phyloP scores from a whole-genome alignment of 495 filamentous ascomycete genomes.

The Talaromyces thailandensis region DNA sequence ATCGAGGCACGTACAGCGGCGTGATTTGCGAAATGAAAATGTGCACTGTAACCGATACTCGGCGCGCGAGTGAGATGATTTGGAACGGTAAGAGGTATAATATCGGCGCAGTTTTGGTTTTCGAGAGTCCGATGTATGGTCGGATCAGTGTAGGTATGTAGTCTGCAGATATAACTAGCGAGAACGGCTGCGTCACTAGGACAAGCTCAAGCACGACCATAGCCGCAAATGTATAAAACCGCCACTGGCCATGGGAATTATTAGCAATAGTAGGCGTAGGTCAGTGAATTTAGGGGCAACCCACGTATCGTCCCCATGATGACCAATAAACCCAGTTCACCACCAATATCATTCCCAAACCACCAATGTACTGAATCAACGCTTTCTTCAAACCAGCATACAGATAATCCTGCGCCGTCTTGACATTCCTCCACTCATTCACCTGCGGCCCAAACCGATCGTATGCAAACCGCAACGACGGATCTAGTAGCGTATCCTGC shows the following conservation, averaged over 20 bases:
- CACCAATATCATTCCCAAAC: conserved; percentile 53
- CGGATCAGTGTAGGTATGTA: conserved; percentile 35
- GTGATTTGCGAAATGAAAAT: conserved; percentile 82
- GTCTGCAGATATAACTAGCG: conserved; percentile 24
- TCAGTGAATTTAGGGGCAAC: conserved; percentile 10
- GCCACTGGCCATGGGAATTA: conserved; percentile 49
- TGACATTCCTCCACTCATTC: conserved; percentile 56
- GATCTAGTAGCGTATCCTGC: conserved; percentile 73
- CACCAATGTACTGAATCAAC: conserved; percentile 56
- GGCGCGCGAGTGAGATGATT: conserved; percentile 66
- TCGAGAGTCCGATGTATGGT: neutral
- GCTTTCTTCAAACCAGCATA: conserved; percentile 48
- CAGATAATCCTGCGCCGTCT: conserved; percentile 68
- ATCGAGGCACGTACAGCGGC: conserved; percentile 27
- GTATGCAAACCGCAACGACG: conserved; percentile 80
- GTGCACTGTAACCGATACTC: conserved; percentile 67
- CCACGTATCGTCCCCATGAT: conserved; percentile 64
- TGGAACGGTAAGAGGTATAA: conserved; percentile 82
- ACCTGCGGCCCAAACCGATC: conserved; percentile 81
- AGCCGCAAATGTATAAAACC: conserved; percentile 64
- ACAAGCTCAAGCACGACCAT: conserved; percentile 68
- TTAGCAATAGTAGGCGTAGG: conserved; percentile 20
- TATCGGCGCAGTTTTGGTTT: conserved; percentile 18
- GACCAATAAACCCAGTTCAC: conserved; percentile 71
- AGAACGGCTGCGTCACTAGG: conserved; percentile 55